Evolutionary conservation across 2,329 filamentous ascomycete genomes (phyloP), one percentile per base, ranked within the genome.

Genomic region (Reticulascus tulasneorum): DNA sequence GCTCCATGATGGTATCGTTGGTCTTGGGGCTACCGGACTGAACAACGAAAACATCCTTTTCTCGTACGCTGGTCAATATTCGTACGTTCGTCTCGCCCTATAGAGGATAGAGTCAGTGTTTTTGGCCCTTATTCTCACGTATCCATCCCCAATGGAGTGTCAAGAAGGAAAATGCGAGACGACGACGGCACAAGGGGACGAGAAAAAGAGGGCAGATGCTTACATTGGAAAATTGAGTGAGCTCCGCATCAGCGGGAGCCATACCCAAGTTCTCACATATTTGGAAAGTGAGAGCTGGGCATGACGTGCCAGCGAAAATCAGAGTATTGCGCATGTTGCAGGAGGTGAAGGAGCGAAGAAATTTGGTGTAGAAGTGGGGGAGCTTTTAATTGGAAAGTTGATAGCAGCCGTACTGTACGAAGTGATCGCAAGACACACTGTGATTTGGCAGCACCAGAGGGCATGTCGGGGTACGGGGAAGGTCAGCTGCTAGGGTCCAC

Each of bases 1-100:
- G 77, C 73, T 98, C 93, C 89, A 98, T 96, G 58, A 98, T 89
- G 55, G 88, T 94, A 67, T 98, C 93, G 63, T 98, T 98, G 74
- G 96, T 95, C 67, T 85, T 88, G 58, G 81, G 76, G 66, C 93
- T 96, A 47, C 93, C 93, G 45, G 91, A 97, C 71, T 98, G 93
- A 43, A 98, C 85, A 59, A 98, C 91, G 63, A 97, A 98, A 53
- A 98, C 91, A 75, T 98, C 91, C 64, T 97, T 94, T 60, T 98
- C 94, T 51, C 93, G 86, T 48, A 98, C 89, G 62, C 79, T 83
- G 29, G 77, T 82, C 58, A 82, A 57, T 55, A 84, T 82, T 53
- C 77, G 75, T 51, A 84, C 79, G 54, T 78, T 82, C 40, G 79
- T 84, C 66, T 84, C 79, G 63, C 79, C 79, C 77, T 82, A 59